Evolutionary conservation across 2,329 filamentous ascomycete species (phyloP), one percentile per base, ranked within the genome.

Genomic region (Fusarium aywerte): DNA sequence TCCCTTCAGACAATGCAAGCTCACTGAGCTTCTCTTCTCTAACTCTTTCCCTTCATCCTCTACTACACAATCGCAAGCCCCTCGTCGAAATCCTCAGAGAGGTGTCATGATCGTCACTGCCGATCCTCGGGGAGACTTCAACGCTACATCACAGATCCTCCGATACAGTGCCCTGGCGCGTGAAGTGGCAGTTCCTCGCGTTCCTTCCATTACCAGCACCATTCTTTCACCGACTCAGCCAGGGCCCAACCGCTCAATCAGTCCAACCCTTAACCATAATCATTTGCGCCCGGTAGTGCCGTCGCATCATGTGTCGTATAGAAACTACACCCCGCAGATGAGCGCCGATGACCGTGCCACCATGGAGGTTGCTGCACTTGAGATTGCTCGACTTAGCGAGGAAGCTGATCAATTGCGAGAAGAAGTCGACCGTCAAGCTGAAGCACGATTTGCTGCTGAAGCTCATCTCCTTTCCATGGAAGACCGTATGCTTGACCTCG

Each of bases 61-160:
- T 7, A 68, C 77, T 2, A 71, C 78, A 16, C 75, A 80, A 53
- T 62, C 76, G 3, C 62, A 82, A 68, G 57, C 68, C 15, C 75
- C 77, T 12, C 82, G 84, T 15, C 87, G 89, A 16, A 87, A 89
- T 65, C 91, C 93, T 0, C 96, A 98, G 76, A 94, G 91, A 73
- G 94, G 90, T 2, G 89, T 97, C 72, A 98, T 99, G 94, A 91
- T 99, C 57, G 95, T 98, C 16, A 97, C 95, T 0, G 96, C 95
- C 4, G 95, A 99, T 74, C 92, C 96, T 0, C 80, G 92, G 13
- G 95, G 96, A 35, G 96, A 99, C 78, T 97, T 94, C 82, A 98
- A 98, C 75, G 93, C 96, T 13, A 99, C 96, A 0, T 96, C 92
- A 7, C 96, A 98, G 75, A 98, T 99, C 63, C 83, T 99, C 2